Percentiles rank a stretch among this genome's conserved stretches.
Evolutionary conservation across 1,139 yeast genomes (phyloP).

Genomic region (Lodderomyces elongisporus): DNA sequence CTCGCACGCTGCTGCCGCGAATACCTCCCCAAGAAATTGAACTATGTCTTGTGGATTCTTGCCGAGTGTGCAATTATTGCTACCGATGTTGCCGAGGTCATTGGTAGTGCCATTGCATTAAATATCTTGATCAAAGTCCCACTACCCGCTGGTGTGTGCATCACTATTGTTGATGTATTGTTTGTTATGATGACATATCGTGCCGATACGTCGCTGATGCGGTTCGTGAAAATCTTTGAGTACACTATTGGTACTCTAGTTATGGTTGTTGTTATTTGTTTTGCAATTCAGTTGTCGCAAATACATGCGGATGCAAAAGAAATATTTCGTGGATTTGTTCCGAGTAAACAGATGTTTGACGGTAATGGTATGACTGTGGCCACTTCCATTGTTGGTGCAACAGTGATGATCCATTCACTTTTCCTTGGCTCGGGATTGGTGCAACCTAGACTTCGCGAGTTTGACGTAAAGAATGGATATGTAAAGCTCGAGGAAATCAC

Average conservation of each 20-base stretch:
- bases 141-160: slow-evolving; percentile 70
- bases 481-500: slow-evolving; percentile 23
- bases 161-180: slow-evolving; percentile 68
- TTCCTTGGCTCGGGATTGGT: slow-evolving; percentile 74
- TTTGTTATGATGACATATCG: slow-evolving; percentile 70
- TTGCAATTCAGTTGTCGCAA: slow-evolving; percentile 60
- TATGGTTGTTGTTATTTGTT: slow-evolving; percentile 66
- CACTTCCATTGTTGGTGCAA: slow-evolving; percentile 73
- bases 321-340: slow-evolving; percentile 66
- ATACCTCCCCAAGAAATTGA: slow-evolving; percentile 58
- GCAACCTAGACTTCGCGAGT: slow-evolving; percentile 69
- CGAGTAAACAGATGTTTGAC: slow-evolving; percentile 58
- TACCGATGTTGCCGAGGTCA: slow-evolving; percentile 82
- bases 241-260: slow-evolving; percentile 62
- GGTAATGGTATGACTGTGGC: slow-evolving; percentile 67
- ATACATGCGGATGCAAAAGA: slow-evolving; percentile 46
- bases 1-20: slow-evolving; percentile 65
- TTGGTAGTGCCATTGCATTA: slow-evolving; percentile 82
- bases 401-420: slow-evolving; percentile 80
- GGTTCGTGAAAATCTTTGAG: slow-evolving; percentile 62
- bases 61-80: slow-evolving; percentile 82
- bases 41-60: slow-evolving; percentile 52
- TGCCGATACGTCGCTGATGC: slow-evolving; percentile 62
- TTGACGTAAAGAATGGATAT: slow-evolving; percentile 49
- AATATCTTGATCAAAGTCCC: slow-evolving; percentile 67